Base-by-base conservation (phyloP, 768 basidiomycete species). In the Infundibulicybe gibba region DNA sequence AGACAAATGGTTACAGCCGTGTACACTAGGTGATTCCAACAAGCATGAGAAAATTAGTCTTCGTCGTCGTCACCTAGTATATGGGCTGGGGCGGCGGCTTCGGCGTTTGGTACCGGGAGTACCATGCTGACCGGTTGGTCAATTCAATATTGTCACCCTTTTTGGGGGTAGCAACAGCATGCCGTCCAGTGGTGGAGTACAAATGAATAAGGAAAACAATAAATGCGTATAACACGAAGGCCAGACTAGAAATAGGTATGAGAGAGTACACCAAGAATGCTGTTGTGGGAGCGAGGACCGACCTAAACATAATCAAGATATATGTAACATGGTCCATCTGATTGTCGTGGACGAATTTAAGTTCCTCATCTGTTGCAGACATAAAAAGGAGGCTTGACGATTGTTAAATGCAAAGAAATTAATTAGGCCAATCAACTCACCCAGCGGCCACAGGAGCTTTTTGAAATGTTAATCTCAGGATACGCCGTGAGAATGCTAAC, bases 301-400 rank as follows among this genome's bases (percentile, higher is more conserved):
- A 86, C 88, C 86, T 86, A 69, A 83, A 85, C 75, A 92, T 85
- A 59, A 89, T 85, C 14, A 94, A 74, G 32, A 87, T 74, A 57
- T 94, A 95, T 0, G 93, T 93, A 48, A 94, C 92, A 57, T 93
- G 90, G 61, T 95, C 94, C 82, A 95, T 90, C 37, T 78, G 85
- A 15, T 68, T 70, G 11, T 79, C 78, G 52, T 90, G 74, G 3
- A 86, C 79, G 50, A 75, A 87, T 19, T 75, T 57, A 21, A 95
- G 68, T 62, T 95, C 90, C 67, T 97, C 94, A 60, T 97, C 92
- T 0, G 94, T 97, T 0, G 86, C 94, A 12, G 87, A 88, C 81
- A 95, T 91, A 72, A 97, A 97, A 14, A 92, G 66, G 2, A 93
- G 64, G 5, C 90, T 87, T 1, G 30, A n/a, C 46, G 1, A 47